A percentile compares a stretch with the other conserved stretches of the same genome.
Evolutionary conservation across 1,284 basidiomycete species (phyloP).

Genomic region (Leccinum huronense): DNA sequence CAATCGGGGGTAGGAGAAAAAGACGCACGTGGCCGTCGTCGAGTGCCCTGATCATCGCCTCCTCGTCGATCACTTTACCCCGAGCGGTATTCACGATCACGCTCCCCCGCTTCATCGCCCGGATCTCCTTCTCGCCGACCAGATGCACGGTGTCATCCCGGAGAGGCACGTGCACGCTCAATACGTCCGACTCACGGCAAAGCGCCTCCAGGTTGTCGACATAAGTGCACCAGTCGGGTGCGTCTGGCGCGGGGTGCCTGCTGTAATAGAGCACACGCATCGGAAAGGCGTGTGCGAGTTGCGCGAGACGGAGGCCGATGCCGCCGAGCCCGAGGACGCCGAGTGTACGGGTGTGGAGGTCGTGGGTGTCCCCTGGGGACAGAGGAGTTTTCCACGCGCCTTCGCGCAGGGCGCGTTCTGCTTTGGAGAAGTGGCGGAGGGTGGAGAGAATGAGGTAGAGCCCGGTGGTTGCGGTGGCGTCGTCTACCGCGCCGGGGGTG

Average conservation of each 20-base stretch:
- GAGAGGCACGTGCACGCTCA: slow-evolving; percentile 74
- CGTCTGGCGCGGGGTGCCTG: slow-evolving; percentile 53
- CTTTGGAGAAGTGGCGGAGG: slow-evolving; percentile 74
- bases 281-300: slow-evolving; percentile 70
- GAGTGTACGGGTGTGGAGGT: slow-evolving; percentile 76
- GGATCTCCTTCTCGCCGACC: slow-evolving; percentile 78
- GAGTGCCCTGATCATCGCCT: slow-evolving; percentile 79
- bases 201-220: slow-evolving; percentile 71
- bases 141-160: slow-evolving; percentile 72
- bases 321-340: slow-evolving; percentile 90
- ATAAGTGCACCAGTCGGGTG: slow-evolving; percentile 78
- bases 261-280: slow-evolving; percentile 89
- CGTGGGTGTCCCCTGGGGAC: slow-evolving; percentile 53
- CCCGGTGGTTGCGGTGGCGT: slow-evolving; percentile 88
- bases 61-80: slow-evolving; percentile 87
- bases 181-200: slow-evolving; percentile 73
- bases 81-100: slow-evolving; percentile 89
- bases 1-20: background rate
- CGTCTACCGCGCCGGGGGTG: slow-evolving; percentile 89
- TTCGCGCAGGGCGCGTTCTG: slow-evolving; percentile 65
- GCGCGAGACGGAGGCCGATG: slow-evolving; percentile 74
- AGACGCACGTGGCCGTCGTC: slow-evolving; percentile 73
- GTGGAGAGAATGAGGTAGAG: slow-evolving; percentile 83
- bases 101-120: slow-evolving; percentile 75
- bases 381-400: slow-evolving; percentile 57